Conservation (phyloP, 2,329 filamentous ascomycete genomes). For the Thielaviopsis ethacetica region DNA sequence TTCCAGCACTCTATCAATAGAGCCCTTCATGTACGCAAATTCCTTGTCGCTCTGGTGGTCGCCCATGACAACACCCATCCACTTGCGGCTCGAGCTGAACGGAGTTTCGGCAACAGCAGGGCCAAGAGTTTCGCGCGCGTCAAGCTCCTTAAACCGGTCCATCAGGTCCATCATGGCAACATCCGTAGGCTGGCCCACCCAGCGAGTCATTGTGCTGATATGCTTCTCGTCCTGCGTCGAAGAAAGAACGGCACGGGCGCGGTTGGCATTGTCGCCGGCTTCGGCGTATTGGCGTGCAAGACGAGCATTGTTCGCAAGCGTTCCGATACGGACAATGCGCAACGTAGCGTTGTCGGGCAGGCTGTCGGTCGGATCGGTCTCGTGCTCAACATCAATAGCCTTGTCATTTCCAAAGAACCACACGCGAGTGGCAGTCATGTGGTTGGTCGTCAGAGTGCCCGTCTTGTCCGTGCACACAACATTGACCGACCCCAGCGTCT, state of each 20-base stretch:
- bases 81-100: conserved; percentile 94
- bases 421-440: conserved; percentile 94
- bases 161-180: conserved; percentile 91
- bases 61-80: conserved; percentile 92
- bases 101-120: conserved; percentile 70
- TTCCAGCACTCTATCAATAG: conserved; percentile 70
- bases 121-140: conserved; percentile 76
- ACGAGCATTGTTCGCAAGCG: conserved; percentile 89
- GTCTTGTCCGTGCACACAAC: conserved; percentile 99
- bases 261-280: conserved; percentile 35
- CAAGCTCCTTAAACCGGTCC: conserved; percentile 80
- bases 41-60: conserved; percentile 47
- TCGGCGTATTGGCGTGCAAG: conserved; percentile 58
- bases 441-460: conserved; percentile 87
- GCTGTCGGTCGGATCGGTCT: conserved; percentile 35
- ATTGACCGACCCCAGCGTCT: conserved; percentile 95
- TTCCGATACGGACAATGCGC: conserved; percentile 77
- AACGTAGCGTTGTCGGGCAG: conserved; percentile 58
- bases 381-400: conserved; percentile 35
- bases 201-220: conserved; percentile 50
- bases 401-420: conserved; percentile 70
- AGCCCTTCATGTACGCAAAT: conserved; percentile 88
- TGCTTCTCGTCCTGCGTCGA: conserved; percentile 51
- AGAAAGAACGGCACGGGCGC: conserved; percentile 56
- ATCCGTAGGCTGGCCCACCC: conserved; percentile 94